Percentiles rank a stretch among this genome's conserved stretches.
Evolutionary conservation across 306 rosid species (phyloP).

Genomic region (Cyamopsis tetragonoloba): DNA sequence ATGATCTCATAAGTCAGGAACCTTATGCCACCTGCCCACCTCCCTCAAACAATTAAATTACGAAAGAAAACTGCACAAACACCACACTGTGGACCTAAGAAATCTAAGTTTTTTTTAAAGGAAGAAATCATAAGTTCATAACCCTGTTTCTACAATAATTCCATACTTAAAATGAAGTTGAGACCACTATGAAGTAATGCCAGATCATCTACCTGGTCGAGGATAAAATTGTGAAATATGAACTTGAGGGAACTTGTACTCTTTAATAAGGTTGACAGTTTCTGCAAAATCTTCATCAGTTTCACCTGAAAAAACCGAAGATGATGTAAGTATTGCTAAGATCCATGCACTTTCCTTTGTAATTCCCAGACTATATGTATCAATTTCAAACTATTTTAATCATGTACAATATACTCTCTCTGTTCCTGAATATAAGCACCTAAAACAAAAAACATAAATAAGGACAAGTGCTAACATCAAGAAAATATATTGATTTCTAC

Average conservation of each 20-base stretch:
- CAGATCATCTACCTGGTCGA: slow-evolving; percentile 69
- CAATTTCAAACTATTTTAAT: slow-evolving; percentile 6
- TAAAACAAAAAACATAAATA: no score
- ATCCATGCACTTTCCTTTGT: not conserved
- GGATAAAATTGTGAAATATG: slow-evolving; percentile 98
- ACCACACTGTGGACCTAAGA: not conserved
- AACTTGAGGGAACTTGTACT: slow-evolving; percentile 85
- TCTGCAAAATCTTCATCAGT: slow-evolving; percentile 84
- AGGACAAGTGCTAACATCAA: no score
- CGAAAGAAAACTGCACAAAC: not conserved
- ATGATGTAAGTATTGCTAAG: slow-evolving; percentile 21
- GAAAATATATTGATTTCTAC: no score
- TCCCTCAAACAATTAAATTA: not conserved
- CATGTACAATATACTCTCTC: not conserved
- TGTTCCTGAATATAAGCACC: no score
- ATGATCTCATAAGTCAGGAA: not conserved
- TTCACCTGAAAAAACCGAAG: slow-evolving; percentile 67
- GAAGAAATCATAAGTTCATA: no score
- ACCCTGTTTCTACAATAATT: not conserved
- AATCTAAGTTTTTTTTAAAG: no score
- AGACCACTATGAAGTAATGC: not conserved
- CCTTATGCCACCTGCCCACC: not conserved
- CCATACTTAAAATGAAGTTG: slow-evolving; percentile 10
- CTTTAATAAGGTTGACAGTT: slow-evolving; percentile 67
- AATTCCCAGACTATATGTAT: slow-evolving; percentile 8